These are phyloP conservation scores for Leptodermis oblonga DNA, from an alignment of 257 asterid species.

Conservation along the genomic window DNA sequence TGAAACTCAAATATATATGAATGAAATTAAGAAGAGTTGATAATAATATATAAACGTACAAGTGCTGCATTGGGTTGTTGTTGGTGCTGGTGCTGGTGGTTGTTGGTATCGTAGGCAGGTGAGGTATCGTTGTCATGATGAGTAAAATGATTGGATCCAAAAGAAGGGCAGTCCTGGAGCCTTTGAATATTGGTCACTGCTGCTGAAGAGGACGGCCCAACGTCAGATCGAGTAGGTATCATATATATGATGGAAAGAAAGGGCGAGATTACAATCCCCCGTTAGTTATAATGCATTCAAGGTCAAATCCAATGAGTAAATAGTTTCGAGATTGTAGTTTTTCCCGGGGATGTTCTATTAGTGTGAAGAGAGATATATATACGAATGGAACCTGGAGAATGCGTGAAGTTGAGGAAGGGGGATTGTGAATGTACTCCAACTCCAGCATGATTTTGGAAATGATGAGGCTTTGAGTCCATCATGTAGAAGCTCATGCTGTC, in stretches of 20 bases:
- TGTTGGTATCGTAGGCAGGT: constrained; percentile 4
- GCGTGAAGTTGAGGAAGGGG: background rate
- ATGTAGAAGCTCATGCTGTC: constrained; percentile 23
- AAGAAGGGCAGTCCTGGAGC: constrained; percentile 13
- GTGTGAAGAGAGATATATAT: constrained; percentile 2
- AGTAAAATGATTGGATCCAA: constrained; percentile 18
- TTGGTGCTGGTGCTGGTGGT: constrained; percentile 5
- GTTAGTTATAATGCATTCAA: no score
- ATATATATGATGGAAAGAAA: background rate
- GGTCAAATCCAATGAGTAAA: no score
- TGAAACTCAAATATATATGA: no score
- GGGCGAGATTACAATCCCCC: no score
- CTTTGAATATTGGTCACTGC: constrained; percentile 10
- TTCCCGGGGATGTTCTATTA: no score
- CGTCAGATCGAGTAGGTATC: no score
- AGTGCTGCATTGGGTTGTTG: constrained; percentile 8
- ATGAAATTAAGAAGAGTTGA: no score
- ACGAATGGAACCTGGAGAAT: constrained; percentile 27
- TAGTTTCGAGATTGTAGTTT: no score
- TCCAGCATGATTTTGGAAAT: constrained; percentile 15
- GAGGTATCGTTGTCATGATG: background rate
- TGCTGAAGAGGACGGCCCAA: constrained; percentile 19
- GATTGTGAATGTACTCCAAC: constrained; percentile 12
- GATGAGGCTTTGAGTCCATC: constrained; percentile 20
- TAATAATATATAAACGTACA: constrained; percentile 14